Conservation (phyloP, 1,284 basidiomycete genomes). For the Ceratobasidium sp. region DNA sequence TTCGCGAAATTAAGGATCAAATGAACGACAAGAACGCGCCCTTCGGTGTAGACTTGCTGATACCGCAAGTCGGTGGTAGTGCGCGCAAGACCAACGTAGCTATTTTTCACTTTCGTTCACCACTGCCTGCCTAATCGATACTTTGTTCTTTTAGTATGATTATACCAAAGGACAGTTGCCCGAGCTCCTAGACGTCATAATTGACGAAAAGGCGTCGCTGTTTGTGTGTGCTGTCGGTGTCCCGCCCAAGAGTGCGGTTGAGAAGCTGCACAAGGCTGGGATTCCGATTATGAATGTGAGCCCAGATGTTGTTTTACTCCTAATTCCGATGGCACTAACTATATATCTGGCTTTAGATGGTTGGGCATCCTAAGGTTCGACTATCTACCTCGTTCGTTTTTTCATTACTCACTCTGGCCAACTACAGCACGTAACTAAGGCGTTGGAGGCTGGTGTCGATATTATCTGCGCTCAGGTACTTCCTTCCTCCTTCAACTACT, state of each 20-base stretch:
- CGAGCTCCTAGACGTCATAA: slow-evolving; percentile 86
- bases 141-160: slow-evolving; percentile 64
- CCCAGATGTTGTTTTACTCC: slow-evolving; percentile 30
- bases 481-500: background rate
- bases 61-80: slow-evolving; percentile 82
- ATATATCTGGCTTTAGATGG: slow-evolving; percentile 66
- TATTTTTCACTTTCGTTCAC: slow-evolving; percentile 45
- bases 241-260: slow-evolving; percentile 79
- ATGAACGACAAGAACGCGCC: slow-evolving; percentile 76
- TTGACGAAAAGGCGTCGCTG: slow-evolving; percentile 81
- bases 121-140: background rate
- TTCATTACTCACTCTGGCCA: background rate
- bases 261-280: slow-evolving; percentile 79
- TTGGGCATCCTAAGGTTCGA: slow-evolving; percentile 78
- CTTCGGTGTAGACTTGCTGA: slow-evolving; percentile 87
- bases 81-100: slow-evolving; percentile 87
- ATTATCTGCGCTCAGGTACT: slow-evolving; percentile 81
- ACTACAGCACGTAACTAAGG: slow-evolving; percentile 74
- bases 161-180: slow-evolving; percentile 82
- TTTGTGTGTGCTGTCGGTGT: slow-evolving; percentile 84
- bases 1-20: slow-evolving; percentile 74
- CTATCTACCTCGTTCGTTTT: background rate
- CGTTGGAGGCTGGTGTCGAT: slow-evolving; percentile 82
- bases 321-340: background rate
- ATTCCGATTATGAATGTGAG: slow-evolving; percentile 86